Base-by-base conservation (phyloP, 345 rosid species). In the Arabis hirsuta region DNA sequence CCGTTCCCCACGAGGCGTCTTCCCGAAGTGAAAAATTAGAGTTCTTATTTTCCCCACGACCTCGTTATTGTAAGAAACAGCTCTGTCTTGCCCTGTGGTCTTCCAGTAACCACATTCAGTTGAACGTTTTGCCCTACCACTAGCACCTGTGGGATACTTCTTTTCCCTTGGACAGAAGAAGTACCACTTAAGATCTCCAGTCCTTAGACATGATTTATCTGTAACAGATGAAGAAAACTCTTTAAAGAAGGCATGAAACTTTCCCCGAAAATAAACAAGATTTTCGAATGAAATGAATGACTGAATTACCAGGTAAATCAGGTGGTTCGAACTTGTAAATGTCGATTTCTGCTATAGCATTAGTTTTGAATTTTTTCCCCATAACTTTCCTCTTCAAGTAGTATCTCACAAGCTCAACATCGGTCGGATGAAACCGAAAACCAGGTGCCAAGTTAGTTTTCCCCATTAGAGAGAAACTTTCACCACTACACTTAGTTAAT, bases 351-450 rank as follows among this genome's bases (percentile, higher is more conserved):
- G 85, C 79, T 42, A 94, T 91, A 41, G 78, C 86, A 11, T 85
- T 77, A 16, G 36, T 27, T 19, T 0, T 34, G 13, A 89, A 12
- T 56, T 73, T 83, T 72, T 71, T 82, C 7, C 91, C 86, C 78
- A 82, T 8, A 7, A 91, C 83, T 75, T 91, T 91, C 34, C 82
- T 87, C 83, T 82, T 89, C 44, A 94, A 75, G 51, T 89, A 88
- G 51, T 85, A 89, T 70, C 46, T 81, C 20, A 90, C 76, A 41
- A 94, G 80, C 67, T 94, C 98, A 0, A 67, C 90, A 69, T 90
- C 92, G 58, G 90, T 89, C 0, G 98, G 98, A 65, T 85, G 91
- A 72, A 94, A 94, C 9, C 96, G 83, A 69, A 90, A 82, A 13
- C 98, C 98, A 7, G 97, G 97, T 44, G 78, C 63, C 41, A 81